Base-by-base conservation (phyloP, 2,329 filamentous ascomycete species). In the Nemania bipapillata region DNA sequence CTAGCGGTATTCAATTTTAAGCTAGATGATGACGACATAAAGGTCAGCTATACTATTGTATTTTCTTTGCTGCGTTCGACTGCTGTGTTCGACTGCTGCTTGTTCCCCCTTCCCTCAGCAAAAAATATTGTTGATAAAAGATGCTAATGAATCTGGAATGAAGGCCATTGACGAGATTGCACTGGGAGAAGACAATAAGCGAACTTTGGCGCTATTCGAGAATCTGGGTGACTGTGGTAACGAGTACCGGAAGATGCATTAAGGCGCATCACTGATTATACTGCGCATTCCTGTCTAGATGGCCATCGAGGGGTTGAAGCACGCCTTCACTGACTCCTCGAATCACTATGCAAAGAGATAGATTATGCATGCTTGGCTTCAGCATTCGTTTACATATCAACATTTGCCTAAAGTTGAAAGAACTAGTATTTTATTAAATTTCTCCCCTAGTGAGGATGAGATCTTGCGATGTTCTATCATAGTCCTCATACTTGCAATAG, bases 151-250 rank as follows among this genome's bases (percentile, higher is more conserved):
- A 30, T 32, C 8, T 45, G n/a, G n/a, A 26, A 60, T 37, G 26
- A 42, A 69, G 67, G 47, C 15, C 0, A 76, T 80, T 35, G 63
- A 78, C 22, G 58, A 61, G 0, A 54, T 71, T 11, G 73, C 77
- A 12, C 60, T 78, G 12, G 75, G 74, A 0, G 37, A 50, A 3
- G 45, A 53, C 3, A 42, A 70, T 11, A 70, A 66, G 22, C 76
- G 65, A 68, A 63, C 67, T 5, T 0, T 35, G 6, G 68, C 56
- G 3, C 57, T 80, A 4, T 76, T 74, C 50, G 68, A 72, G 7
- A 67, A 24, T 6, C 62, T 79, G 1, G 79, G 79, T 2, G 78
- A 79, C 57, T 79, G 79, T 30, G 79, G 79, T 1, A 75, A 74
- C 17, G 78, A 80, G 66, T 80, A 80, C 63, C 73, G 77, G 1